Base-by-base conservation (phyloP, 345 rosid species). In the Anacardium occidentale region DNA sequence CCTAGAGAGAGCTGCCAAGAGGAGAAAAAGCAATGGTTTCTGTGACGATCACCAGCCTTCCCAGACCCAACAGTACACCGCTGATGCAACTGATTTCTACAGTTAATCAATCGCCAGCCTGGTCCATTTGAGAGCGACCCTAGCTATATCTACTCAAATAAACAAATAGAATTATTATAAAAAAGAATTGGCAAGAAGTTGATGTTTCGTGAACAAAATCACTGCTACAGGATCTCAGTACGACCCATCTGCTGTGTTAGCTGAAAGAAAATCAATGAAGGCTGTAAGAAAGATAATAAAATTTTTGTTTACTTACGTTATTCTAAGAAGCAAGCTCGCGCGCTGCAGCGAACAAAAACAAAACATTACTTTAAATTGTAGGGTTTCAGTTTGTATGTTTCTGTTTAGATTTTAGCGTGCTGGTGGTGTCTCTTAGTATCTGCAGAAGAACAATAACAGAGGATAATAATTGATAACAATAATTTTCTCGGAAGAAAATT, bases 61-160 rank as follows among this genome's bases (percentile, higher is more conserved):
- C 64, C 75, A 62, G 59, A 44, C 55, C 62, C 75, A 76, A 51
- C 72, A 66, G 18, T 75, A 34, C 37, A 34, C 37, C 8, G 77
- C 62, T 83, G 65, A 75, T 47, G 62, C 57, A 42, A 17, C 50
- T 54, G 60, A 26, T 15, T 45, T 55, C 11, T 20, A 20, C 52
- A 47, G 29, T 65, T 13, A 63, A 47, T 63, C 50, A 68, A 37
- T 75, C 55, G 14, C 69, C n/a, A n/a, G n/a, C n/a, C 42, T 66
- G 83, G 76, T 57, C 82, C 83, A 56, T 66, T 74, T 50, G 86
- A 75, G 77, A 66, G 63, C 10, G 84, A 82, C 84, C 74, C 74
- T 14, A 47, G 12, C 53, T 37, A 44, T n/a, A 0, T 81, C 73
- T 66, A 70, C 73, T 77, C 76, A 60, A 61, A 74, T 54, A 51